phyloP scores from a whole-genome alignment of 73 alveolate genomes.

The Effrenium voratum region DNA sequence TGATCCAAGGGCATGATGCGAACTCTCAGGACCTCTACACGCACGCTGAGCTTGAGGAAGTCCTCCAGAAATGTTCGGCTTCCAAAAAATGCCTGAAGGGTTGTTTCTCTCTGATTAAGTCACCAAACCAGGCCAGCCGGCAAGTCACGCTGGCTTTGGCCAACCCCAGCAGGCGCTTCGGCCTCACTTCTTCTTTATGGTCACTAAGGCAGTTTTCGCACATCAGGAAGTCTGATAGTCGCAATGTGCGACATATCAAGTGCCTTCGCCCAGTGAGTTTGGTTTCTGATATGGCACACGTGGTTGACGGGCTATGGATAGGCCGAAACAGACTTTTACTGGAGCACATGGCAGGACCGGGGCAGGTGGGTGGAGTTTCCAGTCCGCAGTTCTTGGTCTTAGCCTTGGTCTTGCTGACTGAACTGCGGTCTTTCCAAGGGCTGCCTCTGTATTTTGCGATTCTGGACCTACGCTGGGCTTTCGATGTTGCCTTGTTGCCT shows the following conservation, averaged over 20 bases:
- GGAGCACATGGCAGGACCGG: not conserved
- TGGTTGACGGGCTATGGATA: not conserved
- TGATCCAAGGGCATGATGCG: not conserved
- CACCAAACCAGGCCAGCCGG: not conserved
- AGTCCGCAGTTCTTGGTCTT: not conserved
- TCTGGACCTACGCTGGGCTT: not conserved
- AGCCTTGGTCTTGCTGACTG: not conserved
- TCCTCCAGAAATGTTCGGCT: not conserved
- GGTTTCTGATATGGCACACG: not conserved
- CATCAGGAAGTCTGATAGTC: not conserved
- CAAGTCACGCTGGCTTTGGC: not conserved
- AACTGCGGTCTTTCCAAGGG: not conserved
- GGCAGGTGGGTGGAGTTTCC: not conserved
- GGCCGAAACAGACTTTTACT: not conserved
- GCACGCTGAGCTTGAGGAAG: not conserved
- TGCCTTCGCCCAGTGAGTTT: not conserved
- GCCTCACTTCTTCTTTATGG: not conserved
- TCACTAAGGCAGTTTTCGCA: not conserved
- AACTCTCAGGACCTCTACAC: not conserved
- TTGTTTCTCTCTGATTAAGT: not conserved
- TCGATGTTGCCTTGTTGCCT: not conserved
- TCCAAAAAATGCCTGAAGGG: not conserved
- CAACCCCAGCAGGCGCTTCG: not conserved
- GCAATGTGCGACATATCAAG: not conserved
- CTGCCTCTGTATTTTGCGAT: not conserved